A percentile compares a stretch with the other conserved stretches of the same genome.
Evolutionary conservation across 2,329 filamentous ascomycete species (phyloP).

Genomic region (Stromatinia cepivora): DNA sequence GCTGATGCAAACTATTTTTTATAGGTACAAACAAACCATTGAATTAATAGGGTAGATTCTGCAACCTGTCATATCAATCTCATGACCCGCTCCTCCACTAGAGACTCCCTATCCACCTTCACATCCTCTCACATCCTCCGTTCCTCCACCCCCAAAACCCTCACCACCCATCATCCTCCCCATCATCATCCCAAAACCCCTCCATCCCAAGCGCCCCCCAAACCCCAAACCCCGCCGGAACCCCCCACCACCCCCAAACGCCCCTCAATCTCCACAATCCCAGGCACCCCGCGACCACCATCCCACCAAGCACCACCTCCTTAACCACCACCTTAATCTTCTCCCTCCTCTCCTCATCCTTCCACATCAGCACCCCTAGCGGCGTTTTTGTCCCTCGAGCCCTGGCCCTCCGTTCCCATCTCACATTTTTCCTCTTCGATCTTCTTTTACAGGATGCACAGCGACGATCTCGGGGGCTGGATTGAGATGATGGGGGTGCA

Average conservation of each 20-base stretch:
- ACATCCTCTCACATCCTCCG: not conserved
- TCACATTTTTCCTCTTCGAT: not conserved
- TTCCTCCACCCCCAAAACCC: not conserved
- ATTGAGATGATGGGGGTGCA: not conserved
- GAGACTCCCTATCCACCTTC: not conserved
- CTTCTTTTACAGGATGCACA: not conserved
- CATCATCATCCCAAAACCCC: not conserved
- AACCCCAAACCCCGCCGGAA: not conserved
- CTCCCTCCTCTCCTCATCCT: not conserved
- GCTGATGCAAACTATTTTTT: not conserved
- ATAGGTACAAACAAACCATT: not conserved
- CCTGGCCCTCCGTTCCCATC: not conserved
- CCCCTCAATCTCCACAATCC: conserved; percentile 12
- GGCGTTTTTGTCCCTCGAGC: not conserved
- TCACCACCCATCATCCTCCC: not conserved
- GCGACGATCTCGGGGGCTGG: not conserved
- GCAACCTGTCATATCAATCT: not conserved
- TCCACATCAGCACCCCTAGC: not conserved
- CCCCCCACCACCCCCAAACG: conserved; percentile 15
- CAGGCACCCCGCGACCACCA: not conserved
- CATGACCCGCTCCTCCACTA: not conserved
- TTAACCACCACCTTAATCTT: not conserved
- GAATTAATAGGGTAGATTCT: not conserved
- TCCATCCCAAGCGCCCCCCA: not conserved
- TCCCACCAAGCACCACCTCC: not conserved